Evolutionary conservation across 169 alveolate genomes (phyloP).

Genomic region (Besnoitia besnoiti): DNA sequence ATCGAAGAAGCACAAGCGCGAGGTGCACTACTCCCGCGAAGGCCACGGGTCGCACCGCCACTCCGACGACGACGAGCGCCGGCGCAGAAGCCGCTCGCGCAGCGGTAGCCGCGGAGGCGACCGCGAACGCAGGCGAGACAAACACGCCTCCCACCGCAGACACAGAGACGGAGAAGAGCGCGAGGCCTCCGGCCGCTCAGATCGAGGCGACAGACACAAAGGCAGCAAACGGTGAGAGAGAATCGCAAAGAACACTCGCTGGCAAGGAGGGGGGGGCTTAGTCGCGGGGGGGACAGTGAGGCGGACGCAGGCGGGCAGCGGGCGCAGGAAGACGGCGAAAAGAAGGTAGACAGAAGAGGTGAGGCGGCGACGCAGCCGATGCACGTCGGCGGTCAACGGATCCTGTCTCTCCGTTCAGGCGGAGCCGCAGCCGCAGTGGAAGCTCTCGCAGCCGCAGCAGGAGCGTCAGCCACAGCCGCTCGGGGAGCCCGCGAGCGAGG

Average conservation of each 20-base stretch:
- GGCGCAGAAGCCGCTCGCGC: background rate
- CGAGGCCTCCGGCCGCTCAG: background rate
- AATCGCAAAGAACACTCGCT: too few relatives aligned
- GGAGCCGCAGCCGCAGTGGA: slow-evolving; percentile 23
- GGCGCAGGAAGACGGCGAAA: background rate
- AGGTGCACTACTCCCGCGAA: background rate
- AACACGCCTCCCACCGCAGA: background rate
- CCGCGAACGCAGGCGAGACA: background rate
- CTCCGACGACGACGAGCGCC: background rate
- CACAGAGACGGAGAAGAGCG: background rate
- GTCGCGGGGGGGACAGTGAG: too few relatives aligned
- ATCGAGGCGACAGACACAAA: background rate
- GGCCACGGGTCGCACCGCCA: background rate
- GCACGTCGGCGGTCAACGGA: too few relatives aligned
- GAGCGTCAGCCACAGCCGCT: slow-evolving; percentile 25
- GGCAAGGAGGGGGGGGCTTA: too few relatives aligned
- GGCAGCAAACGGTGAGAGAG: background rate
- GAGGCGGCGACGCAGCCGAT: too few relatives aligned
- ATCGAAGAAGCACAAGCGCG: background rate
- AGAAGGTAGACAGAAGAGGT: too few relatives aligned
- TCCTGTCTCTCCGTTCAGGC: background rate
- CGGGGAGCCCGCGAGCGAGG: background rate
- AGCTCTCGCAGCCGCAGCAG: background rate
- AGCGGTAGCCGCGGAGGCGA: background rate
- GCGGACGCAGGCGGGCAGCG: background rate